A percentile compares a stretch with the other conserved stretches of the same genome.
These are phyloP conservation scores for Diaporthe sp. DNA, from an alignment of 2,329 filamentous ascomycete genomes.

Conservation along the genomic window DNA sequence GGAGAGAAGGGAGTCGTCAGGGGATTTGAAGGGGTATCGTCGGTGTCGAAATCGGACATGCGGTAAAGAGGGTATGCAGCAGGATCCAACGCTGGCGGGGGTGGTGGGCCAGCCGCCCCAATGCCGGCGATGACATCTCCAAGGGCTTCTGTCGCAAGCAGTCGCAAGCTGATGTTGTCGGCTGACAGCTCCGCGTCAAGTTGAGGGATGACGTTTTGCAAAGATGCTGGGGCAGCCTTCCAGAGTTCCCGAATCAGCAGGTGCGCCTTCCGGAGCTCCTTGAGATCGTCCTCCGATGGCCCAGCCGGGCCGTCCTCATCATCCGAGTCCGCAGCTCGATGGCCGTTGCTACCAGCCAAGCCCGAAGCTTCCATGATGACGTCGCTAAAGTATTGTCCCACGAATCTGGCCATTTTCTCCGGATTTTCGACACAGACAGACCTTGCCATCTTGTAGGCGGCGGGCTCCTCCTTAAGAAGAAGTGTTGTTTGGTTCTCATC, in stretches of 20 bases:
- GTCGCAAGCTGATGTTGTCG: conserved; percentile 86
- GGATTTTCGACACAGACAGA: conserved; percentile 89
- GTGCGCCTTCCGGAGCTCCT: conserved; percentile 90
- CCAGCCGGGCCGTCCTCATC: conserved; percentile 70
- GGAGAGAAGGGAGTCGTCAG: conserved; percentile 87
- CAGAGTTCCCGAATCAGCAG: conserved; percentile 90
- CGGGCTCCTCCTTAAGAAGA: conserved; percentile 86
- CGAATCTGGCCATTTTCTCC: conserved; percentile 94
- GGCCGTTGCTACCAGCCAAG: conserved; percentile 65
- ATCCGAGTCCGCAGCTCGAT: conserved; percentile 70
- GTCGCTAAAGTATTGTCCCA: conserved; percentile 96
- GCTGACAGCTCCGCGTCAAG: conserved; percentile 91
- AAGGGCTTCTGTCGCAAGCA: conserved; percentile 91
- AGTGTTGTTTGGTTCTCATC: conserved; percentile 86
- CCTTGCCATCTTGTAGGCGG: conserved; percentile 96
- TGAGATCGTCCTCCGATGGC: conserved; percentile 84
- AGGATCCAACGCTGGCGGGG: conserved; percentile 78
- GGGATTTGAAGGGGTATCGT: conserved; percentile 65
- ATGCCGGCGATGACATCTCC: conserved; percentile 96
- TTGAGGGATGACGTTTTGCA: conserved; percentile 94
- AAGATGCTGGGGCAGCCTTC: conserved; percentile 87
- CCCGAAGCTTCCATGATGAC: conserved; percentile 90
- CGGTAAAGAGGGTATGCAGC: conserved; percentile 84
- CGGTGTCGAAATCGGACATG: conserved; percentile 65
- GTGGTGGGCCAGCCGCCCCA: conserved; percentile 87